These are phyloP conservation scores for Podila epigama DNA, from an alignment of 192 early-diverging fungal genomes.

Conservation along the genomic window DNA sequence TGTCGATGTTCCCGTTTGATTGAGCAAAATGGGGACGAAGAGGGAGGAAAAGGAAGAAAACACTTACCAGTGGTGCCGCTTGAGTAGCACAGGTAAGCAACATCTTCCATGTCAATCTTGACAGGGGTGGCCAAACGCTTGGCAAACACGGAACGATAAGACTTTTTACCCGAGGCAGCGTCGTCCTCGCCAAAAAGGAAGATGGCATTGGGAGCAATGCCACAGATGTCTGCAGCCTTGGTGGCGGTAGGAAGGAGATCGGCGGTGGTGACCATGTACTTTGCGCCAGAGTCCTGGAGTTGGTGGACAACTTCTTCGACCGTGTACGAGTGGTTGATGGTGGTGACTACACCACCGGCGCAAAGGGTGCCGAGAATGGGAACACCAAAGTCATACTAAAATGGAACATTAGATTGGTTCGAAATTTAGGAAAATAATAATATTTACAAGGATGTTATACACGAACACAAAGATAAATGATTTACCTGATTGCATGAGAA, in stretches of 20 bases:
- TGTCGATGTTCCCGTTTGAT: too few relatives aligned
- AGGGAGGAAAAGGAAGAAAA: not conserved
- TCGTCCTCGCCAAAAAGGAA: constrained; percentile 54
- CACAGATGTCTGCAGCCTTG: constrained; percentile 37
- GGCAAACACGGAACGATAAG: constrained; percentile 30
- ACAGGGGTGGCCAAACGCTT: constrained; percentile 20
- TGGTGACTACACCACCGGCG: constrained; percentile 73
- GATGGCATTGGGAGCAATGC: constrained; percentile 48
- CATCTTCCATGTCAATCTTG: constrained; percentile 29
- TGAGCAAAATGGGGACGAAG: not conserved
- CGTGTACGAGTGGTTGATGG: constrained; percentile 86
- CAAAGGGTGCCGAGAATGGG: constrained; percentile 68
- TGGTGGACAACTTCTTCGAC: constrained; percentile 79
- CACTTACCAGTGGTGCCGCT: constrained; percentile 58
- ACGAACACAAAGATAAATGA: constrained; percentile 7
- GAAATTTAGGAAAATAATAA: too few relatives aligned
- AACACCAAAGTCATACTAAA: constrained; percentile 64
- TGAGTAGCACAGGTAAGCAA: constrained; percentile 75
- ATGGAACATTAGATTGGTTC: too few relatives aligned
- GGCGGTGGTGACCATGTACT: constrained; percentile 65
- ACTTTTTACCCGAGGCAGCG: constrained; percentile 16
- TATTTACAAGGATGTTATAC: too few relatives aligned
- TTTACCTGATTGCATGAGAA: constrained; percentile 71
- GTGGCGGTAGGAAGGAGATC: constrained; percentile 43
- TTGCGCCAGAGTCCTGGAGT: constrained; percentile 72